A percentile compares a stretch with the other conserved stretches of the same genome.
Conservation (phyloP, 2,329 filamentous ascomycete species). For the Ophiostoma novo-ulmi region DNA sequence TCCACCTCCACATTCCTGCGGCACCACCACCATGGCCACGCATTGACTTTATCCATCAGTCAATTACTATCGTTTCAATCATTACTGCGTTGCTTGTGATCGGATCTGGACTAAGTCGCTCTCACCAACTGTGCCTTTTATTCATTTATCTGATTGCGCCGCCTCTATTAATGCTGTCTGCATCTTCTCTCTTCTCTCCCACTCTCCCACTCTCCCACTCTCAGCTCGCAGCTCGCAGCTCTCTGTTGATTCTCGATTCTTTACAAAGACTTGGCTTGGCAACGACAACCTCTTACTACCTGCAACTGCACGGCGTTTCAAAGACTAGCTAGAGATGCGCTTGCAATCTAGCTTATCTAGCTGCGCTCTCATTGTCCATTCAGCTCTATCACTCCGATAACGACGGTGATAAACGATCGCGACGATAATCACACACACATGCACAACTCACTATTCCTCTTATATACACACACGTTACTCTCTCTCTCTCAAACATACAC, state of each 20-base stretch:
- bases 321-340: neutral
- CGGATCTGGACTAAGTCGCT: neutral
- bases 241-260: neutral
- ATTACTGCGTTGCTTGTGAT: neutral
- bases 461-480: no score
- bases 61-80: neutral
- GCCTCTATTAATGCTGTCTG: no score
- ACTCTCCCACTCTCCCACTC: no score
- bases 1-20: slow-evolving; percentile 15
- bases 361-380: neutral
- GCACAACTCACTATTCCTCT: neutral
- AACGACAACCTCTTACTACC: neutral
- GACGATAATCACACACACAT: neutral
- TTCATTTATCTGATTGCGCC: neutral
- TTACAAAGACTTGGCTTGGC: no score
- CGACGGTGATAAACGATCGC: neutral
- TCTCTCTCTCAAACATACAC: no score
- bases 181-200: no score
- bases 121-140: neutral
- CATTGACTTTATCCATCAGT: slow-evolving; percentile 1
- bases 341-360: neutral
- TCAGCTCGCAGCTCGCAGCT: no score
- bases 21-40: neutral
- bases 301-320: neutral
- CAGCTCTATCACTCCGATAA: neutral